These are phyloP conservation scores for Chlamydomonas sp. DNA, from an alignment of 139 green algal genomes.

Conservation along the genomic window DNA sequence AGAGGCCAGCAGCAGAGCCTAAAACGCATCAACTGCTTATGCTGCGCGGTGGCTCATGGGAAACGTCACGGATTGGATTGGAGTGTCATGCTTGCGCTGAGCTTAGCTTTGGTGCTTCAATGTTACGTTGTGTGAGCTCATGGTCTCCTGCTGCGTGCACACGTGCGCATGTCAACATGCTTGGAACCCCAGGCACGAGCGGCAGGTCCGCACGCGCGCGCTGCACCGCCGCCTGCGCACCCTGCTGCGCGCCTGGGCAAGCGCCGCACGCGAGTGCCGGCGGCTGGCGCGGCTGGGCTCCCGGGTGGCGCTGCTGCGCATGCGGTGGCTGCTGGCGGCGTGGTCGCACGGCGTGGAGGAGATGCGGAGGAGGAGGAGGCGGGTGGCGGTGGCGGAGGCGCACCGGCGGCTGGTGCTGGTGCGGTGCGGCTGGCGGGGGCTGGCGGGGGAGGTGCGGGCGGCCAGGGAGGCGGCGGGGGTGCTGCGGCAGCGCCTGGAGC, in stretches of 20 bases:
- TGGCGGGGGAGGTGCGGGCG: neutral
- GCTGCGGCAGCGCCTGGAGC: slow-evolving; percentile 8
- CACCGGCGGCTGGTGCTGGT: neutral
- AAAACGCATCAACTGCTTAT: too few relatives aligned
- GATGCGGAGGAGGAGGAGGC: neutral
- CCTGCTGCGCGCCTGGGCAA: neutral
- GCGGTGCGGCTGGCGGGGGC: neutral
- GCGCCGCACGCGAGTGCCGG: neutral
- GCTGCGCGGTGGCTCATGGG: too few relatives aligned
- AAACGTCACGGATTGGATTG: too few relatives aligned
- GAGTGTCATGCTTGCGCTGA: too few relatives aligned
- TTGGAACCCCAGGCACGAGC: slow-evolving; percentile 1
- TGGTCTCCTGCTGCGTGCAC: too few relatives aligned
- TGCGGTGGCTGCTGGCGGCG: slow-evolving; percentile 20
- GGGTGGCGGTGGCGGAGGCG: neutral
- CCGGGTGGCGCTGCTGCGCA: neutral
- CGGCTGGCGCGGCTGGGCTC: neutral
- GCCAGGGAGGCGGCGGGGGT: neutral
- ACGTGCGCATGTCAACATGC: too few relatives aligned
- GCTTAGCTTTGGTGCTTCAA: too few relatives aligned
- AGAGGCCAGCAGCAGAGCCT: too few relatives aligned
- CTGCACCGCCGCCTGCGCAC: slow-evolving; percentile 4
- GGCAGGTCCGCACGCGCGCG: slow-evolving; percentile 11
- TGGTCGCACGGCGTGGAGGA: neutral
- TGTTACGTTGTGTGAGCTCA: too few relatives aligned